These are phyloP conservation scores for Sphaerulina vaccinii DNA, from an alignment of 2,329 filamentous ascomycete genomes.

Conservation along the genomic window DNA sequence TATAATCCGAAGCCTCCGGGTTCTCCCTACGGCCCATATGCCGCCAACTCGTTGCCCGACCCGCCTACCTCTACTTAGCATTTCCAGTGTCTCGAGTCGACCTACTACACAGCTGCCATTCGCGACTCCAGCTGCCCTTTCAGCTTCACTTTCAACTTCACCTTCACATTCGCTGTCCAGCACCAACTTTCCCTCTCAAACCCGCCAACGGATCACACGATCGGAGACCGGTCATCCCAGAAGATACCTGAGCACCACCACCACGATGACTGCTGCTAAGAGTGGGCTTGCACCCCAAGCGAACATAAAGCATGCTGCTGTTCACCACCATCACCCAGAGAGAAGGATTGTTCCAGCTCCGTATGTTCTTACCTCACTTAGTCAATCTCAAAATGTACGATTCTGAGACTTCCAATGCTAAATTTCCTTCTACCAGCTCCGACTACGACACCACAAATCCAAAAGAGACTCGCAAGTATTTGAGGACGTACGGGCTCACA, in stretches of 20 bases:
- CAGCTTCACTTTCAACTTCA: neutral
- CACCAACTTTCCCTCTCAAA: slow-evolving; percentile 3
- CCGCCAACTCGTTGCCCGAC: slow-evolving; percentile 6
- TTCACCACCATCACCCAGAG: slow-evolving; percentile 33
- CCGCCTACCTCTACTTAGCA: slow-evolving; percentile 5
- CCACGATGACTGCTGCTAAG: slow-evolving; percentile 19
- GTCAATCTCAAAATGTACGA: no score
- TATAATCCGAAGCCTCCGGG: slow-evolving; percentile 14
- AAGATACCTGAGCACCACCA: slow-evolving; percentile 8
- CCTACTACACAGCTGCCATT: neutral
- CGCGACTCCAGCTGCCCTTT: slow-evolving; percentile 1
- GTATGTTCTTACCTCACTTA: slow-evolving; percentile 17
- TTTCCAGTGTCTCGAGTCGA: slow-evolving; percentile 3
- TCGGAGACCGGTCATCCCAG: neutral
- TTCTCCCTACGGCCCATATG: slow-evolving; percentile 13
- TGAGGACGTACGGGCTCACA: slow-evolving; percentile 53
- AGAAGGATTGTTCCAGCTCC: slow-evolving; percentile 34
- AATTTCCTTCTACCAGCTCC: slow-evolving; percentile 16
- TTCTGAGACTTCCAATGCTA: no score
- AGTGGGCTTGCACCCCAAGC: slow-evolving; percentile 29
- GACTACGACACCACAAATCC: slow-evolving; percentile 53
- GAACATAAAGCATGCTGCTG: slow-evolving; percentile 36
- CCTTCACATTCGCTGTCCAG: neutral
- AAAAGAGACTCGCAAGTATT: slow-evolving; percentile 50
- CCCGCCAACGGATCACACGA: neutral